Percentiles rank a stretch among this genome's conserved stretches.
phyloP scores from a whole-genome alignment of 2,329 filamentous ascomycete genomes.

The Dactylellina cionopaga region DNA sequence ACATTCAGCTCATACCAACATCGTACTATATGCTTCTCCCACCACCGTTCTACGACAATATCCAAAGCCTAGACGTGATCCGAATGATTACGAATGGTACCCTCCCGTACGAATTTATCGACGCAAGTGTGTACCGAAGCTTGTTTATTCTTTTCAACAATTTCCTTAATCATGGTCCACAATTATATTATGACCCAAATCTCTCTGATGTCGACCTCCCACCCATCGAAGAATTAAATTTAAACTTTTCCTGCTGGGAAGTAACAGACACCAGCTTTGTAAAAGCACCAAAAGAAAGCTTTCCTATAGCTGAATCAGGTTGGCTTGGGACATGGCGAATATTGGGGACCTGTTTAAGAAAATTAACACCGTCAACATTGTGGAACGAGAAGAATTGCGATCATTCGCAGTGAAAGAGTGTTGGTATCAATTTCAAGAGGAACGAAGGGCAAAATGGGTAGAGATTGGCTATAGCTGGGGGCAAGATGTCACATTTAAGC shows the following conservation, averaged over 20 bases:
- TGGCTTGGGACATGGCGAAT: no score
- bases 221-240: not conserved
- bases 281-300: no score
- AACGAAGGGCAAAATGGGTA: no score
- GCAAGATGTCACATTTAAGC: no score
- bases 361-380: no score
- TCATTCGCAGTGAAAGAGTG: no score
- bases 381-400: no score
- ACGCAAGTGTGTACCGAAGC: not conserved
- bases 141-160: not conserved
- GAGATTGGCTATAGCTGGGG: no score
- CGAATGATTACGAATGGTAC: not conserved
- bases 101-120: not conserved
- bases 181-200: not conserved
- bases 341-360: no score
- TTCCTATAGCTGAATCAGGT: no score
- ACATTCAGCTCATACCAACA: not conserved
- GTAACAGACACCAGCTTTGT: no score
- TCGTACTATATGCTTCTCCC: slow-evolving; percentile 4
- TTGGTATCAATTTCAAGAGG: no score
- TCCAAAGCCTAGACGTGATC: not conserved
- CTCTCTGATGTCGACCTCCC: not conserved
- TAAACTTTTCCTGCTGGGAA: not conserved
- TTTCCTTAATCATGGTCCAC: slow-evolving; percentile 1
- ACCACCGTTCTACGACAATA: not conserved